Evolutionary conservation across 2,329 filamentous ascomycete genomes (phyloP), one percentile per base, ranked within the genome.

Genomic region (Neonectria faginata): DNA sequence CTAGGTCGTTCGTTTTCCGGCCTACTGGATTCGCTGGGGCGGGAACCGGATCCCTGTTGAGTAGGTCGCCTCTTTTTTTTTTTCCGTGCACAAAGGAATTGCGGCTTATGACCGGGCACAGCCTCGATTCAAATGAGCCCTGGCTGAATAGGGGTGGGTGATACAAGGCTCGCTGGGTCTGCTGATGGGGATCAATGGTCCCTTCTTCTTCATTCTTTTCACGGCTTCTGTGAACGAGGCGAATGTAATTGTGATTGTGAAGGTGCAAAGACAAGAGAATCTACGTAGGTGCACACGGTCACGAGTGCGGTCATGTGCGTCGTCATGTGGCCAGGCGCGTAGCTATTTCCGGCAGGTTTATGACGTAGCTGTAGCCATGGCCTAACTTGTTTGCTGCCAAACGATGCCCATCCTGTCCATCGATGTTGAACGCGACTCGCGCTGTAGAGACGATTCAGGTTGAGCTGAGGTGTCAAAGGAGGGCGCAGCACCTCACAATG

Each of bases 231-330:
- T 33, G 45, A 29, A 50, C 8, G 25, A 29, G 16, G 10, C n/a
- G 16, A 50, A 9, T 18, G 8, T 18, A 7, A 41, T 10, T n/a
- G 39, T 9, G 39, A 18, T 8, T 41, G 39, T 39, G 36, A 16
- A 16, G 5, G 14, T 39, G 33, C 31, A 25, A 39, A 14, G 27
- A 14, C 16, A 45, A 22, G 22, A 27, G 29, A 25, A 25, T 6
- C 25, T 22, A 41, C 27, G 20, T 22, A 41, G 31, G 47, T 45
- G 12, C 3, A 18, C 39, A 36, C 14, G 29, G 57, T 67, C 62
- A 67, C 65, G 54, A 25, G 57, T 44, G 42, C 53, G 58, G 53
- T 62, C 65, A 67, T 65, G 64, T 66, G 64, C 39, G 51, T 22
- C n/a, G 10, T 9, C 16, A 47, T 4, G 20, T 39, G 14, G 36